Percentiles rank a stretch among this genome's conserved stretches.
phyloP scores from a whole-genome alignment of 2,329 filamentous ascomycete genomes.

The Nothophaeocryptopus gaeumannii region DNA sequence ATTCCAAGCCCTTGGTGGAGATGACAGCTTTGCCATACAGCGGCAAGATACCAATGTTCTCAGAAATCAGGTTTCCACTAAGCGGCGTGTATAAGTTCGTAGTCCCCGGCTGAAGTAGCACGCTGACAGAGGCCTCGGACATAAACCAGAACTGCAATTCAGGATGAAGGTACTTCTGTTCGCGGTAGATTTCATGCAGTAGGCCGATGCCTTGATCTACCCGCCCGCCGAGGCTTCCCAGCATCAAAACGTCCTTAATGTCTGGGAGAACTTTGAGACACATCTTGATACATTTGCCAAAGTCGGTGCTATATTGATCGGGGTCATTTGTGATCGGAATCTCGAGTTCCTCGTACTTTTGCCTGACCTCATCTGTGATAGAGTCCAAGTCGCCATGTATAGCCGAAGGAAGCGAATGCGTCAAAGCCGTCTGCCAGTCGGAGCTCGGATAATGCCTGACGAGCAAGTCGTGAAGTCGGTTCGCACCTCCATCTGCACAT shows the following conservation, averaged over 20 bases:
- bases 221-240: constrained; percentile 83
- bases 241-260: constrained; percentile 59
- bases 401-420: constrained; percentile 45
- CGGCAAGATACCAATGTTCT: constrained; percentile 83
- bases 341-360: constrained; percentile 63
- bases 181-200: constrained; percentile 74
- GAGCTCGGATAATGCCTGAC: constrained; percentile 20
- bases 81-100: constrained; percentile 67
- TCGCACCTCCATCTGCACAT: constrained; percentile 90
- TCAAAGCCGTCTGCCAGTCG: constrained; percentile 21
- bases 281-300: constrained; percentile 72
- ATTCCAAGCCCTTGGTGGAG: constrained; percentile 76
- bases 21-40: constrained; percentile 76
- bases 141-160: constrained; percentile 67
- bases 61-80: constrained; percentile 57
- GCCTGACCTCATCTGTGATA: constrained; percentile 58
- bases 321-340: constrained; percentile 65
- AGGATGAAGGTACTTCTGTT: constrained; percentile 42
- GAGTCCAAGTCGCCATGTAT: constrained; percentile 95
- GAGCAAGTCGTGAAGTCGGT: constrained; percentile 62
- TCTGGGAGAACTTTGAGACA: constrained; percentile 45
- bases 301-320: constrained; percentile 90
- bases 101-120: constrained; percentile 67
- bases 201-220: constrained; percentile 91
- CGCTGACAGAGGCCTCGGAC: constrained; percentile 76